Evolutionary conservation across 106 monocot species (phyloP), one percentile per base, ranked within the genome.

Genomic region (Posidonia australis): DNA sequence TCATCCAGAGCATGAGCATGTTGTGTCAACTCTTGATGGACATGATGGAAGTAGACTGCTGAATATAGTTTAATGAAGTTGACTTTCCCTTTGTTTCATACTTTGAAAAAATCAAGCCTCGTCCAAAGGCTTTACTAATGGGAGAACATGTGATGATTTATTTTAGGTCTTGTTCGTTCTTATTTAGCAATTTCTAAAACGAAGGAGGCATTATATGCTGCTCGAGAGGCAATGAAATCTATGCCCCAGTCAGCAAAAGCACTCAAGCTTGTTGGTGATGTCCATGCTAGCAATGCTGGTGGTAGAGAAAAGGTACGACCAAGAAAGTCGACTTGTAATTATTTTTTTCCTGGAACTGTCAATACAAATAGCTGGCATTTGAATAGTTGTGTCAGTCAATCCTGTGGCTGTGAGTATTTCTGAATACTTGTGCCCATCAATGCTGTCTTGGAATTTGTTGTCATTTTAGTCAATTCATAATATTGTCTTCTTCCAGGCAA

Each of bases 181-280:
- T 98, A 87, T 77, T 73, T 98, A 32, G 79, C 80, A 60, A 80
- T 91, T 69, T 82, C 80, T n/a, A 98, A 91, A 78, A 51, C 72
- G 44, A 98, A 98, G 42, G 98, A 98, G 63, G 98, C 98, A 31
- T 62, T 98, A 17, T 91, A 81, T 72, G 64, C 82, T 74, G 90
- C 98, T 26, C 79, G 98, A 10, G 91, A 98, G 65, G 90, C 91
- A 72, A 98, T 98, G 98, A 91, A 87, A 65, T 70, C 70, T 31
- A 88, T 98, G 84, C 98, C 91, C 47, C 98, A 98, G 63, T 98
- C 98, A 27, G 90, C 91, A 48, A 98, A 98, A 77, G 98, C 84
- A 72, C 82, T 98, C 26, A 98, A 98, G 77, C 69, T 98, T 72
- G 91, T 98, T 61, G 98, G 98, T 31, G 98, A 98, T 81, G 98